phyloP scores from a whole-genome alignment of 306 rosid genomes.

The Prunus salicina region DNA sequence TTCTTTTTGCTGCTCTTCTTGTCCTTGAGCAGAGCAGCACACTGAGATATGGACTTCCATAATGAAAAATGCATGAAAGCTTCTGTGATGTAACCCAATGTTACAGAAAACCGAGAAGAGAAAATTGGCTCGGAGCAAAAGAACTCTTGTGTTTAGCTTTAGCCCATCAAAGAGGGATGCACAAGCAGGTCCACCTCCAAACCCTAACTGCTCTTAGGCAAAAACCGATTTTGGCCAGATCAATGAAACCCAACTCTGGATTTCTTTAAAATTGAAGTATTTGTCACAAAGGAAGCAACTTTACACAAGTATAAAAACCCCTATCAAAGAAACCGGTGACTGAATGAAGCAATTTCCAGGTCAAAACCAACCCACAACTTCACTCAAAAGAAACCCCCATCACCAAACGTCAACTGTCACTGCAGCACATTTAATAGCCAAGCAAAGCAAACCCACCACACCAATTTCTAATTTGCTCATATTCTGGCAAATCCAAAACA shows the following conservation, averaged over 20 bases:
- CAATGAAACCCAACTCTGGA: conserved; percentile 18
- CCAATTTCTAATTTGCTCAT: conserved; percentile 33
- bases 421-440: conserved; percentile 41
- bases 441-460: conserved; percentile 32
- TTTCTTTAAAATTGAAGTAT: conserved; percentile 17
- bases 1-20: conserved; percentile 61
- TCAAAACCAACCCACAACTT: conserved; percentile 15
- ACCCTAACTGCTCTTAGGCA: neutral
- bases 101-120: conserved; percentile 2
- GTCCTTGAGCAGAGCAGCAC: conserved; percentile 39
- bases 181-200: neutral
- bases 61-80: conserved; percentile 39
- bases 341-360: conserved; percentile 10
- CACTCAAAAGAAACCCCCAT: conserved; percentile 6
- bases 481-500: conserved; percentile 36
- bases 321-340: neutral
- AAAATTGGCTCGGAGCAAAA: conserved; percentile 8
- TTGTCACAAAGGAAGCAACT: neutral
- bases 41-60: conserved; percentile 35
- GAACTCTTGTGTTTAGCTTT: neutral
- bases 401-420: conserved; percentile 12
- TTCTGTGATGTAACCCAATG: neutral
- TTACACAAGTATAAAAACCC: neutral
- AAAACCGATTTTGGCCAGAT: conserved; percentile 1
- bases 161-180: conserved; percentile 8